phyloP scores from a whole-genome alignment of 2,329 filamentous ascomycete genomes.

The Aspergillus pseudoviridinutans region DNA sequence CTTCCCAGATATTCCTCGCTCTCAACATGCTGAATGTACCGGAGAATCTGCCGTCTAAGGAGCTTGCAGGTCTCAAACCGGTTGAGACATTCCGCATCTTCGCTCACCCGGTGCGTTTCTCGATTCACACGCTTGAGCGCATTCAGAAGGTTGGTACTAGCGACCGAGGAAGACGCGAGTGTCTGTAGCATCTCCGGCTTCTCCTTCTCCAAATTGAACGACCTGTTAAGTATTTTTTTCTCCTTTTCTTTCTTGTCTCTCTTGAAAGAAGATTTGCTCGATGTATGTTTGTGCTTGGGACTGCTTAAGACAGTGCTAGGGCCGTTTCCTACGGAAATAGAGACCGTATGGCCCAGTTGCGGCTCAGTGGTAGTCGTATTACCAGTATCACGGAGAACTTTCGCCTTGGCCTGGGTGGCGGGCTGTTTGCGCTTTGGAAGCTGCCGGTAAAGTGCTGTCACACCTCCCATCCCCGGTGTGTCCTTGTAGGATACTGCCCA shows the following conservation, averaged over 20 bases:
- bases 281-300: slow-evolving; percentile 36
- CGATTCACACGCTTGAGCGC: slow-evolving; percentile 85
- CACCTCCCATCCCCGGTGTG: slow-evolving; percentile 72
- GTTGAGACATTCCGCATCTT: slow-evolving; percentile 69
- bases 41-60: slow-evolving; percentile 76
- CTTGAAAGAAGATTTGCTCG: slow-evolving; percentile 36
- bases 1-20: slow-evolving; percentile 88
- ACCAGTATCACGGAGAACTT: slow-evolving; percentile 77
- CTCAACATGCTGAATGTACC: slow-evolving; percentile 90
- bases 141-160: slow-evolving; percentile 86
- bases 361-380: slow-evolving; percentile 31
- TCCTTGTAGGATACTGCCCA: slow-evolving; percentile 82
- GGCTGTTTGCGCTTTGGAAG: slow-evolving; percentile 66
- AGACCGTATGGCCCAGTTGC: slow-evolving; percentile 37
- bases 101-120: slow-evolving; percentile 80
- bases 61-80: slow-evolving; percentile 84
- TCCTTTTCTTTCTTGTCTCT: slow-evolving; percentile 45
- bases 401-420: slow-evolving; percentile 72
- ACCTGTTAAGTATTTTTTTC: slow-evolving; percentile 51
- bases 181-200: slow-evolving; percentile 80
- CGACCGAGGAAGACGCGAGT: slow-evolving; percentile 86
- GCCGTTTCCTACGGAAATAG: slow-evolving; percentile 36
- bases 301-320: slow-evolving; percentile 35
- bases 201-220: slow-evolving; percentile 82
- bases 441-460: slow-evolving; percentile 73